Base-by-base conservation (phyloP, 768 basidiomycete species). In the Auricularia sp. region DNA sequence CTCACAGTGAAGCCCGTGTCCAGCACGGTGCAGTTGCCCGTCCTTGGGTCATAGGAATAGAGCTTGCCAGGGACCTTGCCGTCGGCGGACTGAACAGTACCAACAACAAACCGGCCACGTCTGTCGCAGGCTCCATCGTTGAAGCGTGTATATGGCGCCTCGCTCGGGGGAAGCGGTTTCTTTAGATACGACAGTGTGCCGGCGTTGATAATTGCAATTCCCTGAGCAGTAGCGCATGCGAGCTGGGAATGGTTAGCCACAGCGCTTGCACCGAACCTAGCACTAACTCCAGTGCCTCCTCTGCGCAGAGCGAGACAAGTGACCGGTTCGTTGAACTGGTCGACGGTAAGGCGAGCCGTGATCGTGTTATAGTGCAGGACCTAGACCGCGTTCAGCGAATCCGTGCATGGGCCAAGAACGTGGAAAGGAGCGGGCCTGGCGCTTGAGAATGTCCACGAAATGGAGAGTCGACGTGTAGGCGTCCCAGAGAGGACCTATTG, bases 41-140 rank as follows among this genome's bases (percentile, higher is more conserved):
- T 78, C 47, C 68, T 64, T 34, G 87, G 83, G 71, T 87, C 85
- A 69, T 81, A 86, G 73, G 77, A 77, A 72, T 82, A 88, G 42
- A 89, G 73, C 67, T 80, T 77, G 10, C 87, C 87, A 3, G 83
- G 79, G 61, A 87, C 77, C 29, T 72, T 75, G 61, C 77, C 78
- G 61, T 80, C 77, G 68, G 78, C 74, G 63, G 81, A 83, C 68
- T 75, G 63, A 33, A 88, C 71, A 0, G 86, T 85, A n/a, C 87
- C 87, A 29, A 85, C 84, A 68, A 88, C 82, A 71, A 84, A 88
- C 51, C 85, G 80, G 5, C 87, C 87, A 68, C 79, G 75, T 65
- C 75, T 79, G 69, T 88, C 86, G 70, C 88, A 89, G 2, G 79
- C 86, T 42, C 86, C 88, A 69, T 88, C 87, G 74, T 89, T 88